These are phyloP conservation scores for Betula pendula DNA, from an alignment of 306 rosid species.

Conservation along the genomic window DNA sequence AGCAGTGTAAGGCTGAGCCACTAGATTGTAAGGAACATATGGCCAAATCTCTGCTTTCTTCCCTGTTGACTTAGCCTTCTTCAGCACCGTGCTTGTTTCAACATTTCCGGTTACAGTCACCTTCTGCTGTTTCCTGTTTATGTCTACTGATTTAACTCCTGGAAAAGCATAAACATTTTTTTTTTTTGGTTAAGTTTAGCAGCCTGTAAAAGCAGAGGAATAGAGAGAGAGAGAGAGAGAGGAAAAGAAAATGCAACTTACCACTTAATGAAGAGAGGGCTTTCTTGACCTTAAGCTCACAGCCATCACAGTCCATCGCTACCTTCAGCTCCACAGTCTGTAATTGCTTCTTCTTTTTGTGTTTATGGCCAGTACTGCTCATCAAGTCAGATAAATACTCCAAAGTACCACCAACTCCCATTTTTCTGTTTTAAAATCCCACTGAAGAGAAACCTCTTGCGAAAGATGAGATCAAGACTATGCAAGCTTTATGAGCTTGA, in stretches of 20 bases:
- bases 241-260: constrained; percentile 27
- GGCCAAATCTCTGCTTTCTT: constrained; percentile 97
- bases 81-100: constrained; percentile 85
- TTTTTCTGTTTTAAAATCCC: constrained; percentile 40
- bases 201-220: no score
- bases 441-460: not conserved
- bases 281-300: constrained; percentile 95
- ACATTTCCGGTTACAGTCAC: constrained; percentile 83
- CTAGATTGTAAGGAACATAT: constrained; percentile 80
- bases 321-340: constrained; percentile 88
- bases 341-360: constrained; percentile 77
- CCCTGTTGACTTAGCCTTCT: constrained; percentile 92
- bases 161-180: constrained; percentile 24
- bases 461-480: constrained; percentile 5
- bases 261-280: constrained; percentile 81
- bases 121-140: constrained; percentile 93
- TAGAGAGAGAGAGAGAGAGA: not conserved
- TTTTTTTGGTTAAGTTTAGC: constrained; percentile 15
- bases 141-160: constrained; percentile 94
- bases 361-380: constrained; percentile 46
- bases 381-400: constrained; percentile 85
- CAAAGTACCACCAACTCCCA: constrained; percentile 90
- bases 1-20: constrained; percentile 82
- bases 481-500: constrained; percentile 17
- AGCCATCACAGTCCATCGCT: constrained; percentile 99